Evolutionary conservation across 805 yeast genomes (phyloP), one percentile per base, ranked within the genome.

Genomic region (Clavispora phyllophila): DNA sequence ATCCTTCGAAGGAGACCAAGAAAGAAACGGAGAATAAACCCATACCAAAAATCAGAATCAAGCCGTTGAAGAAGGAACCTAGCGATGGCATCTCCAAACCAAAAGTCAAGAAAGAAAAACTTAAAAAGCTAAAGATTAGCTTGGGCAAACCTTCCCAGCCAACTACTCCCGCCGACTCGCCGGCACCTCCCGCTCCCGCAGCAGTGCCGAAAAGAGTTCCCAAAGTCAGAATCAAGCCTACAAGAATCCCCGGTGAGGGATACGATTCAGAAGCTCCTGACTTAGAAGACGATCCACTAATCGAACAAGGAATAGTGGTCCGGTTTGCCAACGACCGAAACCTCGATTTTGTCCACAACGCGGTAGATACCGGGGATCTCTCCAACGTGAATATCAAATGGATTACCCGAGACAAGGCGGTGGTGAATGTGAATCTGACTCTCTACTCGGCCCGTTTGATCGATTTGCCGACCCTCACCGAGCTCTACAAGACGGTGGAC

Each of bases 261-360:
- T 91, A 91, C 62, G 99, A 91, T 58, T 84, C 96, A 2, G 98
- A 91, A 55, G 97, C 95, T 15, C 95, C 96, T 0, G 98, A 91
- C 51, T 70, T 87, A 20, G 99, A 93, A 59, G 96, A 89, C 46
- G 97, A 93, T 57, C 98, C 99, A 1, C 66, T 88, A 47, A 69
- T 88, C 8, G 98, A 93, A 57, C 95, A 87, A 50, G 96, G 93
- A 0, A 72, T 93, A 1, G 72, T 89, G 1, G 61, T 93, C 34
- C 72, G 99, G 42, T 81, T 91, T 66, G 50, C 82, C n/a, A 73
- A 78, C 51, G 87, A 82, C 45, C 70, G 75, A 9, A 83, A 84
- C 43, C 63, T 87, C 28, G 96, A 87, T 43, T 79, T 77, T 46
- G 77, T 91, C 9, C 79, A 84, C 43, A 77, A 79, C 41, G 87